These are phyloP conservation scores for Coemansia sp. DNA, from an alignment of 192 early-diverging fungal genomes.

Conservation along the genomic window DNA sequence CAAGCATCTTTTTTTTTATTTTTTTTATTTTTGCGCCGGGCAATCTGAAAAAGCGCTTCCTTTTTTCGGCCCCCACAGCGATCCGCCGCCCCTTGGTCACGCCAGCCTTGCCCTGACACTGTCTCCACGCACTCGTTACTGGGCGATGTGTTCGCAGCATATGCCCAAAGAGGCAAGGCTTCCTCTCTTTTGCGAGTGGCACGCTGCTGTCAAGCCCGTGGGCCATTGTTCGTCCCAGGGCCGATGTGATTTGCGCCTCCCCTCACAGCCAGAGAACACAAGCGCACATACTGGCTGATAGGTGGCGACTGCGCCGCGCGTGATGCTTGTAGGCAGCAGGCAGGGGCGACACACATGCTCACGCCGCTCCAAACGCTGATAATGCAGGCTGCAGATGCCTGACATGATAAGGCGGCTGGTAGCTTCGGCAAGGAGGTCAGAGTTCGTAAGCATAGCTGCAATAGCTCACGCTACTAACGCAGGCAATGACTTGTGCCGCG, in stretches of 20 bases:
- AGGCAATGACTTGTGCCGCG: neutral
- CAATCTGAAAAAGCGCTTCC: constrained; percentile 3
- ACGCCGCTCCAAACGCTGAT: neutral
- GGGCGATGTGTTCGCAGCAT: neutral
- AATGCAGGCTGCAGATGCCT: neutral
- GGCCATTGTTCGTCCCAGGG: neutral
- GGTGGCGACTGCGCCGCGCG: neutral
- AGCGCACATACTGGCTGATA: neutral
- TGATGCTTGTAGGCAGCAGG: neutral
- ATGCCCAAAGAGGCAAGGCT: neutral
- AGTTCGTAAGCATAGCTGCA: neutral
- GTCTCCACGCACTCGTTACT: neutral
- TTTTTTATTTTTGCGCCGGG: neutral
- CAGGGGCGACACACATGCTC: neutral
- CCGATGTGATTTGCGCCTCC: constrained; percentile 2
- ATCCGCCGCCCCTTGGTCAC: constrained; percentile 1
- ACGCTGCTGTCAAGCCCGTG: neutral
- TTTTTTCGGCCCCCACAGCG: neutral
- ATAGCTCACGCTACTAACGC: neutral
- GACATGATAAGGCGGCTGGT: neutral
- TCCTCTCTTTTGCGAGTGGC: neutral
- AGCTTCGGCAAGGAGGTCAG: neutral
- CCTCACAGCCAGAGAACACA: neutral
- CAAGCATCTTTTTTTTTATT: neutral
- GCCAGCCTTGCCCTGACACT: neutral